A percentile compares a stretch with the other conserved stretches of the same genome.
phyloP scores from a whole-genome alignment of 805 yeast species.

The Wickerhamomyces bisporus region DNA sequence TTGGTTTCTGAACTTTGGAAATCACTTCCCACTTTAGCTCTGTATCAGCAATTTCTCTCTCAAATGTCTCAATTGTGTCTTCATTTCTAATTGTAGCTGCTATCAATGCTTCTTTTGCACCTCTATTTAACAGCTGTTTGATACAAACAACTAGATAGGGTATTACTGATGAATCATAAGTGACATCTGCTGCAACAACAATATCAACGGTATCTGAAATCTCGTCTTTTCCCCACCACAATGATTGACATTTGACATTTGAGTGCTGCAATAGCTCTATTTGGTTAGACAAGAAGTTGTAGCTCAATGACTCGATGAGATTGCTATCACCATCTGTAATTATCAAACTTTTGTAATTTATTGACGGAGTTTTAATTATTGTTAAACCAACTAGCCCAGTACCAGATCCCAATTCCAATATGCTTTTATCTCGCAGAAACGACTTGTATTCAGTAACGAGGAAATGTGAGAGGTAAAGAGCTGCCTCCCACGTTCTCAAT shows the following conservation, averaged over 20 bases:
- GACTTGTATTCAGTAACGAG: conserved; percentile 23
- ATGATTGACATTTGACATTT: conserved; percentile 29
- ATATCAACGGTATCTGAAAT: conserved; percentile 41
- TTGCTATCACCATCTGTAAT: conserved; percentile 67
- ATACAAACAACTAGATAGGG: conserved; percentile 50
- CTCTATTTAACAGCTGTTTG: conserved; percentile 16
- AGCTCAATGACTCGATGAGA: conserved; percentile 41
- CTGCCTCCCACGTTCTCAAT: conserved; percentile 90
- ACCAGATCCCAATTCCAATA: conserved; percentile 84
- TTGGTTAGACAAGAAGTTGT: conserved; percentile 43
- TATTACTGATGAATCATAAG: conserved; percentile 66
- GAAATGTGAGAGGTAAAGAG: conserved; percentile 57
- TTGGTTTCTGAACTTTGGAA: conserved; percentile 8
- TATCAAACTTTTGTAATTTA: conserved; percentile 26
- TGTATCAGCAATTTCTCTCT: conserved; percentile 23
- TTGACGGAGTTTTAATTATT: conserved; percentile 6
- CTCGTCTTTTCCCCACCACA: conserved; percentile 57
- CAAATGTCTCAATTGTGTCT: conserved; percentile 43
- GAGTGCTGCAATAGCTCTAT: conserved; percentile 12
- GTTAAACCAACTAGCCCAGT: conserved; percentile 73
- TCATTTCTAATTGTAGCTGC: conserved; percentile 75
- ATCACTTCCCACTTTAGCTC: conserved; percentile 18
- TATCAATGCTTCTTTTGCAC: conserved; percentile 35
- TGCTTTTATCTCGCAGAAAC: conserved; percentile 19
- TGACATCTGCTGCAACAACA: conserved; percentile 81